phyloP scores from a whole-genome alignment of 2,329 filamentous ascomycete species.

The Trichoderma polysporum region DNA sequence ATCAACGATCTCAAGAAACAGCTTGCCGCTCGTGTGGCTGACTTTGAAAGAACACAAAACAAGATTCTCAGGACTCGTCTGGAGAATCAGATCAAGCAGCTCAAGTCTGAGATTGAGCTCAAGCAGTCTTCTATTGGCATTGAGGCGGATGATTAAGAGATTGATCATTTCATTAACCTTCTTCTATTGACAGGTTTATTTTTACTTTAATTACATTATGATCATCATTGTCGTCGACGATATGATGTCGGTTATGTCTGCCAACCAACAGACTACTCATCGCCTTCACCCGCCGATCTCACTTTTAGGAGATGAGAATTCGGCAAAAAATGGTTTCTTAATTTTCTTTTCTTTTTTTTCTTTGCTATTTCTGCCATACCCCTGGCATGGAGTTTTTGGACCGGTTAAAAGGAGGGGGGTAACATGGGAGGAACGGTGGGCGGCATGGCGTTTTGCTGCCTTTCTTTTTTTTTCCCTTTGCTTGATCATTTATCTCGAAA shows the following conservation, averaged over 20 bases:
- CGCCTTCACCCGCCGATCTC: neutral
- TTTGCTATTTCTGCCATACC: neutral
- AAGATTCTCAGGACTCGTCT: conserved; percentile 52
- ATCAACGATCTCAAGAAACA: conserved; percentile 54
- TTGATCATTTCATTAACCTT: neutral
- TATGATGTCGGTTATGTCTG: neutral
- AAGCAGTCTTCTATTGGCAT: conserved; percentile 47
- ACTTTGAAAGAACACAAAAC: conserved; percentile 45
- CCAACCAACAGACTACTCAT: neutral
- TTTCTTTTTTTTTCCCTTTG: neutral
- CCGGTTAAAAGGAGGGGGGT: neutral
- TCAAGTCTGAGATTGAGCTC: conserved; percentile 46
- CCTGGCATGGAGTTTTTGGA: conserved; percentile 13
- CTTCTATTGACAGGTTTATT: neutral
- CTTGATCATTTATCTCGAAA: neutral
- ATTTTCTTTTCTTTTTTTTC: neutral
- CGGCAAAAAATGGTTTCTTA: no score
- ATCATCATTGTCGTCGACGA: no score
- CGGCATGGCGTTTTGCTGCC: neutral
- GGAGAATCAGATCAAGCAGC: conserved; percentile 49
- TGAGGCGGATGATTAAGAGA: conserved; percentile 37
- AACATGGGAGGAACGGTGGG: neutral
- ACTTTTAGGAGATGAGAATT: neutral
- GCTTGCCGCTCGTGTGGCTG: conserved; percentile 45
- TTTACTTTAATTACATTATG: neutral